Base-by-base conservation (phyloP, 208 protist genomes). In the Lotmaria passim region DNA sequence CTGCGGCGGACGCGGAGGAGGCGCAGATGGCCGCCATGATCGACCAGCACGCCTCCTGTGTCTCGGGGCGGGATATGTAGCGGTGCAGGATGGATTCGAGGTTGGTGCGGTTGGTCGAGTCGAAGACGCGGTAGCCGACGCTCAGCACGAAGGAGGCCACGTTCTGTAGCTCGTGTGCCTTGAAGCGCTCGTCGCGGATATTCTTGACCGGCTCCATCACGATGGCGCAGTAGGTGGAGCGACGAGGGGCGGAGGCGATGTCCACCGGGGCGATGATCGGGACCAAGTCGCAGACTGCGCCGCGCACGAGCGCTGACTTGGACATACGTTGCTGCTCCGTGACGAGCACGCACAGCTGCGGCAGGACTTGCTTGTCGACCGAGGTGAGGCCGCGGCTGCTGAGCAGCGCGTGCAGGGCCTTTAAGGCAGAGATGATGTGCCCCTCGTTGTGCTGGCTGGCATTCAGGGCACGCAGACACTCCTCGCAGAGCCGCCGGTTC, bases 191-290 rank as follows among this genome's bases (percentile, higher is more conserved):
- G 51, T 94, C 88, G 10, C 92, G 92, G 30, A 97, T 82, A 55
- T 97, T 97, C 78, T 97, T 97, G 26, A 95, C 90, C 28, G 92
- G 90, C 69, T 97, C 90, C 92, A 97, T 97, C 52, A 97, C 82
- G 57, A 95, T 91, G 23, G 86, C 90, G 50, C 81, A 87, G 73
- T 97, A 97, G 24, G 87, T 86, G 19, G 75, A 77, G 41, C 87
- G 86, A 12, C 92, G 83, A 23, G 85, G 73, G 8, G 83, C 58
- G 17, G 79, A 86, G 26, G 58, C 48, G 39, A 94, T 89, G 64
- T 97, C 92, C 14, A 86, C 81, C 17, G 86, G 81, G 0, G 92
- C 92, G 69, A 97, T 93, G 51, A 94, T 81, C 0, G 92, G 92
- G n/a, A 97, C 85, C 30, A 97, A 73, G 61, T 94, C 81, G 77